Percentiles rank a stretch among this genome's conserved stretches.
Evolutionary conservation across 2,329 filamentous ascomycete genomes (phyloP).

Genomic region (Mycogone perniciosa): DNA sequence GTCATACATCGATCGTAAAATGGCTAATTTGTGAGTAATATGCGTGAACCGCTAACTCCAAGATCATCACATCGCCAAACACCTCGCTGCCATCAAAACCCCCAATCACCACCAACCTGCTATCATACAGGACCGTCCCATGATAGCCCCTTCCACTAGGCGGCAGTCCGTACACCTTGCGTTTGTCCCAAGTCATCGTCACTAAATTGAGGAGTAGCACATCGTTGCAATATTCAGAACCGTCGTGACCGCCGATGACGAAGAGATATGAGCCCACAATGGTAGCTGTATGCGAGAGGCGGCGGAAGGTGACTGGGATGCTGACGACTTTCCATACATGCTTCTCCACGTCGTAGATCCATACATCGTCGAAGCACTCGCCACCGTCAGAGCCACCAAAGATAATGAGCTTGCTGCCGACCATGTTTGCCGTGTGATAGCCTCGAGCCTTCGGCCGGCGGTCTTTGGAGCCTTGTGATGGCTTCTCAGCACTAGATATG

Average conservation of each 20-base stretch:
- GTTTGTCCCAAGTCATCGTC: conserved; percentile 67
- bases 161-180: conserved; percentile 56
- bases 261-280: conserved; percentile 66
- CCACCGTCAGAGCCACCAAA: conserved; percentile 64
- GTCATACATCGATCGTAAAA: conserved; percentile 60
- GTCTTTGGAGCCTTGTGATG: conserved; percentile 27
- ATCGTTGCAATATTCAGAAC: conserved; percentile 63
- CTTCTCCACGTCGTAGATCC: conserved; percentile 64
- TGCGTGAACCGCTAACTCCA: conserved; percentile 63
- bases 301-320: conserved; percentile 55
- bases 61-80: conserved; percentile 60
- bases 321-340: conserved; percentile 53
- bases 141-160: conserved; percentile 62
- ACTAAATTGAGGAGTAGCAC: conserved; percentile 63
- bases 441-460: conserved; percentile 56
- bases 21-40: conserved; percentile 71
- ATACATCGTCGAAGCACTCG: conserved; percentile 67
- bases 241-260: conserved; percentile 64
- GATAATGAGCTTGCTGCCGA: conserved; percentile 65
- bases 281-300: conserved; percentile 62
- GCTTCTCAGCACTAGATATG: conserved; percentile 45
- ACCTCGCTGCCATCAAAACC: conserved; percentile 64
- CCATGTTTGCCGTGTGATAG: conserved; percentile 69
- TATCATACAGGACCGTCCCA: conserved; percentile 59
- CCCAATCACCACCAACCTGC: conserved; percentile 56